phyloP scores from a whole-genome alignment of 2,329 filamentous ascomycete species.

The Clarireedia monteithiana region DNA sequence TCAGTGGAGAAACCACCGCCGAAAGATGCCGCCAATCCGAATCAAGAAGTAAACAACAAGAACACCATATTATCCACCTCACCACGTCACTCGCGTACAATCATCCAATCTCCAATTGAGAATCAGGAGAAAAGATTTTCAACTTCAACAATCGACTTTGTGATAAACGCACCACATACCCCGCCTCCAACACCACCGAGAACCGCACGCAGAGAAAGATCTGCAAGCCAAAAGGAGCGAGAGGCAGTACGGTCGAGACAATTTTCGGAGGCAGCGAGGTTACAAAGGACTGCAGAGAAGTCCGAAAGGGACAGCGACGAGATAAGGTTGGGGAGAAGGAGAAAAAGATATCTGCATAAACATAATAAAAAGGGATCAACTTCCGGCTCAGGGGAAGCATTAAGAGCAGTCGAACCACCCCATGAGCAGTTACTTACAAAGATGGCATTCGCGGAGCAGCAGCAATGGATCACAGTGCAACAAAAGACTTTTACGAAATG shows the following conservation, averaged over 20 bases:
- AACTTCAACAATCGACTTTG: constrained; percentile 7
- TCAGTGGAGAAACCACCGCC: constrained; percentile 4
- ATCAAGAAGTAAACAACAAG: constrained; percentile 9
- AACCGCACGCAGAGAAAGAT: constrained; percentile 5
- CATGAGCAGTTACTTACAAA: constrained; percentile 34
- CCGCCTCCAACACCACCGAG: constrained; percentile 9
- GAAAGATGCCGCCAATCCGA: constrained; percentile 2
- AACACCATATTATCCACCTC: constrained; percentile 4
- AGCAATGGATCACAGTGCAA: constrained; percentile 72
- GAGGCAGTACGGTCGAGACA: constrained; percentile 6
- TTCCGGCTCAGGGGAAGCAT: constrained; percentile 16
- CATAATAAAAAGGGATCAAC: constrained; percentile 7
- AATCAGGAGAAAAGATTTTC: constrained; percentile 2
- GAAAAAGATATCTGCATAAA: constrained; percentile 5
- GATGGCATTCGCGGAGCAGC: constrained; percentile 58
- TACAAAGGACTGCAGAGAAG: constrained; percentile 7
- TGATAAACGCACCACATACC: constrained; percentile 6
- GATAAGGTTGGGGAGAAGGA: constrained; percentile 3
- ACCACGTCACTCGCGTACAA: constrained; percentile 9
- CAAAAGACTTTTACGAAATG: constrained; percentile 99
- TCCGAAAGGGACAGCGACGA: neutral
- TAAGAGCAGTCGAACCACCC: constrained; percentile 25
- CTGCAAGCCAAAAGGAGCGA: constrained; percentile 8
- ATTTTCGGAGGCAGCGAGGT: constrained; percentile 8
- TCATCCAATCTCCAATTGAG: constrained; percentile 4